Base-by-base conservation (phyloP, 257 asterid species). In the Echites panduratus region DNA sequence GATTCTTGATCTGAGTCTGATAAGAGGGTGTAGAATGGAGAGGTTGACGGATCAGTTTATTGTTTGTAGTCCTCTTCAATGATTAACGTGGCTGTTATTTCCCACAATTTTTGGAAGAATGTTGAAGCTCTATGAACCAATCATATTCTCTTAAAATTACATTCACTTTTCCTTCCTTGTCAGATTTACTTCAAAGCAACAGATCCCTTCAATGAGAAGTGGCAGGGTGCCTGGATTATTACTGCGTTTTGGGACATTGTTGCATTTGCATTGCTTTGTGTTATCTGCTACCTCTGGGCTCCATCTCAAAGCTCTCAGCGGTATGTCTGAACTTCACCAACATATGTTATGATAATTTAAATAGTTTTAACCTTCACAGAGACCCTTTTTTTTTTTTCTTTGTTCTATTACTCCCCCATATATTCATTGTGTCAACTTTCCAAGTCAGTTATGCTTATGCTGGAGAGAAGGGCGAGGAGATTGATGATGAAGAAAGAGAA, bases 201-300 rank as follows among this genome's bases (percentile, higher is more conserved):
- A 62, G 99, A 95, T 82, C 98, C 99, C 77, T 95, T 89, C 84
- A 95, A 92, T 45, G 99, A 95, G 84, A 87, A 89, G 80, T 95
- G 99, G 99, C 94, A 85, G 83, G 87, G 88, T 76, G 96, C 96
- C 59, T 95, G 99, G 99, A 89, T 92, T 73, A 82, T 95, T 84
- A 87, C 92, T 71, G 96, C 99, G 73, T 95, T 92, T 86, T 95
- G 99, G 99, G 98, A 95, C 84, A 79, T 95, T 78, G 87, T 95
- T 68, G 89, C 94, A 56, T 82, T 95, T 70, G 88, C 86, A 48
- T 79, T 95, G 81, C 96, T 92, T 17, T 75, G 91, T 77, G 96
- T 95, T 66, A 95, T 95, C 83, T 95, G 99, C 82, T 89, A 83
- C 83, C 96, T 95, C 27, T 92, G 99, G 98, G 92, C 96, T 48